Percentiles rank a stretch among this genome's conserved stretches.
Conservation (phyloP, 192 early-diverging fungal species). For the Coemansia reversa region DNA sequence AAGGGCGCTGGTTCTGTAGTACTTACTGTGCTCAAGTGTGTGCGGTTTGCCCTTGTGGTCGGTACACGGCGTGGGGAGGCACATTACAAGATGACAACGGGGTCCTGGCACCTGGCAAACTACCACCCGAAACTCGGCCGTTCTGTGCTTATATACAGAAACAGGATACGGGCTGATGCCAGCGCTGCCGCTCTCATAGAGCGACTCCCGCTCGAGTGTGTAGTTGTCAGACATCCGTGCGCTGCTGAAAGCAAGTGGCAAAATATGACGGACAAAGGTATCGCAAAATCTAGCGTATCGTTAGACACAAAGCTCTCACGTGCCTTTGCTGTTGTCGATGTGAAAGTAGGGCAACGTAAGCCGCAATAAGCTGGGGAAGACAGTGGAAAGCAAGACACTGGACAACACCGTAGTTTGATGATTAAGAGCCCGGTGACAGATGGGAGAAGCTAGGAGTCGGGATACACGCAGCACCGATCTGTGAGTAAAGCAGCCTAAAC, state of each 20-base stretch:
- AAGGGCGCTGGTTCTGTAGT: not conserved
- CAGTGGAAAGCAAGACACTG: not conserved
- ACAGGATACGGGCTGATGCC: conserved; percentile 36
- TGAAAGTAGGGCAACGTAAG: not conserved
- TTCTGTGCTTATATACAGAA: conserved; percentile 55
- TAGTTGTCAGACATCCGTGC: conserved; percentile 37
- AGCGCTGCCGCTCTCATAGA: conserved; percentile 33
- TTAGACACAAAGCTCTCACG: not conserved
- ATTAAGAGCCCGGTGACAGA: not conserved
- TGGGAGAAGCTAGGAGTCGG: not conserved
- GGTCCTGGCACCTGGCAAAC: conserved; percentile 70
- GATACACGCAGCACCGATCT: not conserved
- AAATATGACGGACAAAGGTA: not conserved
- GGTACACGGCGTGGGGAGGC: conserved; percentile 70
- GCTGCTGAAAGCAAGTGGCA: not conserved
- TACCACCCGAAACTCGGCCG: conserved; percentile 61
- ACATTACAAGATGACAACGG: conserved; percentile 60
- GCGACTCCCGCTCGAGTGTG: conserved; percentile 33
- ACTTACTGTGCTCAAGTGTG: conserved; percentile 72
- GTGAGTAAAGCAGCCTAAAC: not conserved
- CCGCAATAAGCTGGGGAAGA: not conserved
- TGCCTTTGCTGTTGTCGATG: not conserved
- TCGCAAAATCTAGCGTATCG: not conserved
- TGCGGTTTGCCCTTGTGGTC: conserved; percentile 79
- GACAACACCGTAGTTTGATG: too few species aligned